phyloP scores from a whole-genome alignment of 176 grass and related monocot species.

The Oryza rufipogon region DNA sequence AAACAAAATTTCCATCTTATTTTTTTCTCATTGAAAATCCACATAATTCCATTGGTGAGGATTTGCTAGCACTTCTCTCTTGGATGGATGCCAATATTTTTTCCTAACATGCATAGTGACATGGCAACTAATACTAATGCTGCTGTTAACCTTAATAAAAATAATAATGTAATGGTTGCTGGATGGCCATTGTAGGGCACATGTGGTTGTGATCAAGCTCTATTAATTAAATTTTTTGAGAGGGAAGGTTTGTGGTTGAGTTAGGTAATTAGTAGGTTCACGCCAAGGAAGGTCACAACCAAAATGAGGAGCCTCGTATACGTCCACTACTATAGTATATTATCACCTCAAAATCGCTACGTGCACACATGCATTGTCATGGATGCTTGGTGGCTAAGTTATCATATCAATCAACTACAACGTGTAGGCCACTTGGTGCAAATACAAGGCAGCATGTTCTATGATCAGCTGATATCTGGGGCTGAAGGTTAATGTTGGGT shows the following conservation, averaged over 20 bases:
- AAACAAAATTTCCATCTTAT: background rate
- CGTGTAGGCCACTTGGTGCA: background rate
- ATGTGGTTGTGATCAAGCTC: background rate
- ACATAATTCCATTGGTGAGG: background rate
- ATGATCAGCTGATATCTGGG: background rate
- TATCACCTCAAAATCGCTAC: background rate
- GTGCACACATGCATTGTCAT: background rate
- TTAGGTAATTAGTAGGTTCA: constrained; percentile 16
- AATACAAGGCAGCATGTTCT: background rate
- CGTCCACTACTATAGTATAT: background rate
- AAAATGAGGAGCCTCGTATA: background rate
- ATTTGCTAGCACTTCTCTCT: background rate
- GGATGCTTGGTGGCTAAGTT: background rate
- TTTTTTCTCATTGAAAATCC: background rate
- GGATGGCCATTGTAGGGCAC: background rate
- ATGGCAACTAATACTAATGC: constrained; percentile 1
- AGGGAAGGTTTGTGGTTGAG: background rate
- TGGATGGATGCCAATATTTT: background rate
- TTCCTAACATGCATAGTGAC: constrained; percentile 9
- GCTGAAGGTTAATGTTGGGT: background rate
- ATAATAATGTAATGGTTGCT: background rate
- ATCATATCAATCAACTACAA: background rate
- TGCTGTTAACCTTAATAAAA: background rate
- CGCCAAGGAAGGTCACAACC: background rate
- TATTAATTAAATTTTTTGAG: background rate